Conservation (phyloP, 163 green algal genomes). For the Scenedesmus sp. region DNA sequence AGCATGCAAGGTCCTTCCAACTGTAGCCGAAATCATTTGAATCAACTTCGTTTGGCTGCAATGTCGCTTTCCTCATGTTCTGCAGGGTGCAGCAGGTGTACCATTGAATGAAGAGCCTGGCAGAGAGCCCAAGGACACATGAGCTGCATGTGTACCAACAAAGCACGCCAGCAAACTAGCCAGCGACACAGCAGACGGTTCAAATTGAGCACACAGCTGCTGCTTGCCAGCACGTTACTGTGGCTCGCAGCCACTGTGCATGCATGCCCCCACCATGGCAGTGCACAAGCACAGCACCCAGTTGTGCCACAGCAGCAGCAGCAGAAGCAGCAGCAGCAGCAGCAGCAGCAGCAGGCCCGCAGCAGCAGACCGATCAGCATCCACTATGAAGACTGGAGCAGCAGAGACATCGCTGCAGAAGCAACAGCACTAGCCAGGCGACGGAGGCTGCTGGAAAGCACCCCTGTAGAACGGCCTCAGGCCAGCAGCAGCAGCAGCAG, state of each 20-base stretch:
- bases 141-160: neutral
- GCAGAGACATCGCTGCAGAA: neutral
- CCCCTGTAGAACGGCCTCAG: neutral
- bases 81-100: neutral
- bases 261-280: neutral
- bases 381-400: slow-evolving; percentile 25
- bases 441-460: neutral
- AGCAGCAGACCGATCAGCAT: neutral
- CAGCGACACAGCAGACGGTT: neutral
- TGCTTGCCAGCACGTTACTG: neutral
- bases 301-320: neutral
- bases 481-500: slow-evolving; percentile 11
- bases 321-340: neutral
- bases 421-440: neutral
- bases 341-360: neutral
- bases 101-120: neutral
- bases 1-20: neutral
- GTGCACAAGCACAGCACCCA: neutral
- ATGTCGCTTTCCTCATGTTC: neutral
- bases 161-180: neutral
- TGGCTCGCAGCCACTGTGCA: neutral
- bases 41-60: too few relatives aligned
- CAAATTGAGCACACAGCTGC: neutral
- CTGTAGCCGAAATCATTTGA: too few relatives aligned
- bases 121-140: neutral